Evolutionary conservation across 2,329 filamentous ascomycete genomes (phyloP).

Genomic region (Epichloe scottii): DNA sequence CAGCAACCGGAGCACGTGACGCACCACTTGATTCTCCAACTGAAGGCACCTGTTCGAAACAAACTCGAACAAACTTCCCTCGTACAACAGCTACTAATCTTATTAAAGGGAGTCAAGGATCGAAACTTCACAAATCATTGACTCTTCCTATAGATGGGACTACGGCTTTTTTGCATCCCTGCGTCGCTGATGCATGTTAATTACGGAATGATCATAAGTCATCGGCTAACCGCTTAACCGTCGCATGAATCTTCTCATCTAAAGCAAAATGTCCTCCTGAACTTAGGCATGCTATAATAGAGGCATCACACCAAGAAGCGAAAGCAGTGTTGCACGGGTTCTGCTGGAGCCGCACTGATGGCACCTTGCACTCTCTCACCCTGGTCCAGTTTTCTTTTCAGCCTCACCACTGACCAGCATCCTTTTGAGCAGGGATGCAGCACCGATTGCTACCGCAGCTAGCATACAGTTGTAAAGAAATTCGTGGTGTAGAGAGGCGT

Average conservation of each 20-base stretch:
- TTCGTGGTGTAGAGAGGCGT: too few species aligned
- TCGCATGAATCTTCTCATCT: neutral
- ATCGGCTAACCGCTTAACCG: neutral
- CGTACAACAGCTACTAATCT: too few species aligned
- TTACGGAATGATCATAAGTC: neutral
- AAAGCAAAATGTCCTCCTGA: neutral
- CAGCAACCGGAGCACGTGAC: slow-evolving; percentile 6
- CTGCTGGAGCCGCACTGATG: slow-evolving; percentile 42
- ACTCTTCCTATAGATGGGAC: too few species aligned
- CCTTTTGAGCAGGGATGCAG: slow-evolving; percentile 48
- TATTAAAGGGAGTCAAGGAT: too few species aligned
- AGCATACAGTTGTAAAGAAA: slow-evolving; percentile 55
- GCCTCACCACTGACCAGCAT: slow-evolving; percentile 48
- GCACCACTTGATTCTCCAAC: too few species aligned
- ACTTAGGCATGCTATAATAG: neutral
- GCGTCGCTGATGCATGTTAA: neutral
- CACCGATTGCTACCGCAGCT: slow-evolving; percentile 48
- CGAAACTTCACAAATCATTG: neutral
- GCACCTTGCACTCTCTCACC: slow-evolving; percentile 44
- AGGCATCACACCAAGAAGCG: slow-evolving; percentile 44
- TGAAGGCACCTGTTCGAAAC: neutral
- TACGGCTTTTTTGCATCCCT: neutral
- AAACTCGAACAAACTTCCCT: too few species aligned
- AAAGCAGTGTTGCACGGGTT: slow-evolving; percentile 47
- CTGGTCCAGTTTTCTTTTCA: slow-evolving; percentile 59